These are phyloP conservation scores for Funneliformis geosporum DNA, from an alignment of 192 early-diverging fungal genomes.

Conservation along the genomic window DNA sequence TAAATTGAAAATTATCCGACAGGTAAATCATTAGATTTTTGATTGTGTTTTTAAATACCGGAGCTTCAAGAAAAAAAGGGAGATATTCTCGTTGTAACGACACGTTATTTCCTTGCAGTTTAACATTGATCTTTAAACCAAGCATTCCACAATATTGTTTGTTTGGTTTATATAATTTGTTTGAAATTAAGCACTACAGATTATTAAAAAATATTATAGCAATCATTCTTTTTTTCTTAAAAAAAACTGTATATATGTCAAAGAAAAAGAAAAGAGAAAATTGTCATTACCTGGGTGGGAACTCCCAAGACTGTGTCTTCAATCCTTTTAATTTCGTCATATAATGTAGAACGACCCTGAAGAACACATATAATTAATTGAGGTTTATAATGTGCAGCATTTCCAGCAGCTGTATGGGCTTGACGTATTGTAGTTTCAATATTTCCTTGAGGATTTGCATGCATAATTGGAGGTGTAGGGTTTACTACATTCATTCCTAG, in stretches of 20 bases:
- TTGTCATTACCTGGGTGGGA: conserved; percentile 66
- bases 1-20: not conserved
- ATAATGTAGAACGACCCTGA: conserved; percentile 76
- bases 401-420: conserved; percentile 68
- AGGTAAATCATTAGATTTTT: not conserved
- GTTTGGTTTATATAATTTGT: conserved; percentile 28
- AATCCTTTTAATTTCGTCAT: conserved; percentile 85
- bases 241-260: conserved; percentile 61
- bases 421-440: conserved; percentile 67
- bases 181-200: conserved; percentile 55
- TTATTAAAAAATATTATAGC: conserved; percentile 78
- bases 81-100: conserved; percentile 56
- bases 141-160: conserved; percentile 89
- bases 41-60: conserved; percentile 26
- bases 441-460: conserved; percentile 64
- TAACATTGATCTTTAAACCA: conserved; percentile 85
- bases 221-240: no score
- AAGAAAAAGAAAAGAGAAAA: conserved; percentile 39
- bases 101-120: conserved; percentile 83
- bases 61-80: conserved; percentile 62
- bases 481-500: conserved; percentile 59
- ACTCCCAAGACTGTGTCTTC: conserved; percentile 86
- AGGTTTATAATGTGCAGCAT: conserved; percentile 63
- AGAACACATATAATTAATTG: conserved; percentile 84
- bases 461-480: conserved; percentile 46